Percentiles rank a stretch among this genome's conserved stretches.
phyloP scores from a whole-genome alignment of 1,139 yeast genomes.

The Entelexis paramagnoliae region DNA sequence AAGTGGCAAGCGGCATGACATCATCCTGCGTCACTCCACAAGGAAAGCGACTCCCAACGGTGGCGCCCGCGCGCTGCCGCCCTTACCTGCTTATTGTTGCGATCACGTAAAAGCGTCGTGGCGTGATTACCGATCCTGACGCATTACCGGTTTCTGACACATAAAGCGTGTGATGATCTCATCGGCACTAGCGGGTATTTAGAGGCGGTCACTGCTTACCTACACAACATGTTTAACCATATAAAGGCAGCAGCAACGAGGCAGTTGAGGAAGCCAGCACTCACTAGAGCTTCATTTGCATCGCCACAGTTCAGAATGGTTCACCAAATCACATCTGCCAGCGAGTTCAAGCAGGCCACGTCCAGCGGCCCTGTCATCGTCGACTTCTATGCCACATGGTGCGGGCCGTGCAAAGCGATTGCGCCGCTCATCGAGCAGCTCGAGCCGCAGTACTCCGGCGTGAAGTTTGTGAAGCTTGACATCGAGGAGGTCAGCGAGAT shows the following conservation, averaged over 20 bases:
- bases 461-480: constrained; percentile 68
- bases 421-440: constrained; percentile 70
- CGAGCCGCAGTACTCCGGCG: constrained; percentile 36
- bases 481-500: constrained; percentile 64
- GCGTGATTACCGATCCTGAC: neutral
- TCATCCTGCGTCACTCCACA: too few relatives aligned
- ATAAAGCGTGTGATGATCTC: neutral
- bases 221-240: neutral
- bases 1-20: too few relatives aligned
- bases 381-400: constrained; percentile 86
- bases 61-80: neutral
- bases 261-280: neutral
- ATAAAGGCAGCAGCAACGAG: neutral
- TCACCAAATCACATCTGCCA: constrained; percentile 20
- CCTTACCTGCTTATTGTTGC: neutral
- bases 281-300: neutral
- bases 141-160: neutral
- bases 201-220: neutral
- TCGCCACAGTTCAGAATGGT: constrained; percentile 22
- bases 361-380: constrained; percentile 28
- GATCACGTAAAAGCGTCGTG: neutral
- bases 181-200: neutral
- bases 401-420: constrained; percentile 87
- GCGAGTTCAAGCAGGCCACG: constrained; percentile 21
- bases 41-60: too few relatives aligned